Evolutionary conservation across 495 filamentous ascomycete species (phyloP).

Genomic region (Physcia stellaris): DNA sequence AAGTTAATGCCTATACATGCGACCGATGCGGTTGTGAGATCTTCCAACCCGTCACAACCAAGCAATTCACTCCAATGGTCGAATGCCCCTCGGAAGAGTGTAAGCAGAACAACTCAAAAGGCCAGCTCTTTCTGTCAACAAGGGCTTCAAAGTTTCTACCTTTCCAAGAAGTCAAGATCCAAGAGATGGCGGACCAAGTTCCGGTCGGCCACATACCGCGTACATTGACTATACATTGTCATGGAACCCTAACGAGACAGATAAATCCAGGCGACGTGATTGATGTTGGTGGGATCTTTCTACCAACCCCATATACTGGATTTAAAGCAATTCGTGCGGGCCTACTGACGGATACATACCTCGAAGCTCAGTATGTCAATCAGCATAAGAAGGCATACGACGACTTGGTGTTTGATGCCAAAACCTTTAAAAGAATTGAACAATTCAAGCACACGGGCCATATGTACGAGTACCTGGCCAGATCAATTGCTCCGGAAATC

Average conservation of each 20-base stretch:
- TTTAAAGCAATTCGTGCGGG: constrained; percentile 95
- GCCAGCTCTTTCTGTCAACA: constrained; percentile 83
- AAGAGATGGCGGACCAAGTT: constrained; percentile 96
- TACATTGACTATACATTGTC: constrained; percentile 75
- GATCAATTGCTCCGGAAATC: constrained; percentile 95
- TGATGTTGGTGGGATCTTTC: constrained; percentile 86
- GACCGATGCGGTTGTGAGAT: constrained; percentile 93
- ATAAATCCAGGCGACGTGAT: constrained; percentile 90
- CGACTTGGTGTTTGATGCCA: constrained; percentile 63
- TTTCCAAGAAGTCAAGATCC: constrained; percentile 97
- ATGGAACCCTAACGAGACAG: constrained; percentile 69
- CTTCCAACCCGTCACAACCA: constrained; percentile 89
- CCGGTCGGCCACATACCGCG: constrained; percentile 95
- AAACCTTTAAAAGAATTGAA: constrained; percentile 66
- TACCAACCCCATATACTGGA: constrained; percentile 93
- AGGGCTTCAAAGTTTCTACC: constrained; percentile 92
- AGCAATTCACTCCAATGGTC: constrained; percentile 73
- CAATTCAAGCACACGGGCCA: constrained; percentile 69
- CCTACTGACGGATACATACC: constrained; percentile 87
- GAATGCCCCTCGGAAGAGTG: constrained; percentile 82
- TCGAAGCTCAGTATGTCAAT: constrained; percentile 82
- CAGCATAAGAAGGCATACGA: constrained; percentile 98
- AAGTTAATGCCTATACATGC: constrained; percentile 94
- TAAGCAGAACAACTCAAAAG: constrained; percentile 77
- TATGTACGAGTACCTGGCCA: constrained; percentile 85